Base-by-base conservation (phyloP, 2,329 filamentous ascomycete genomes). In the Aspergillus sp. region DNA sequence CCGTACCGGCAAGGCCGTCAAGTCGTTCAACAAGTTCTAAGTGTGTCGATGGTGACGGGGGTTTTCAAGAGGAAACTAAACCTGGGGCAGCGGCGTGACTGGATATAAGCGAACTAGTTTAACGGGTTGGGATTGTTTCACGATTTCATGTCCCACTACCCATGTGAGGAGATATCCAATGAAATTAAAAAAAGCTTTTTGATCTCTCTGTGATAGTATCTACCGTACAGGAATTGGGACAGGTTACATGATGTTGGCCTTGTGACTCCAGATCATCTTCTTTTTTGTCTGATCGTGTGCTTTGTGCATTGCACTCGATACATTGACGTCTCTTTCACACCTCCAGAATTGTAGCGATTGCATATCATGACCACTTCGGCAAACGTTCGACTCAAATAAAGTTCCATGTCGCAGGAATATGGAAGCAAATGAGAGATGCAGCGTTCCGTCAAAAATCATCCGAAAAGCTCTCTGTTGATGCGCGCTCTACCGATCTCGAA, bases 11-110 rank as follows among this genome's bases (percentile, higher is more conserved):
- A 97, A 97, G 88, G 81, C 86, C 71, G 91, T 97, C 79, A 99
- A 99, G 91, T 80, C 87, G 78, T 99, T 99, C 87, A 84, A 79
- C 84, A 99, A 99, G 86, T 99, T 99, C 85, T 99, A 96, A 87
- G 70, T 63, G 67, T 57, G 56, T 64, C 59, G 62, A 57, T 54
- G 60, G 62, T 54, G 64, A 58, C 57, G 55, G 55, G 62, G 64
- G 63, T 66, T 63, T 61, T 69, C 59, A 60, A 62, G 56, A 58
- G 63, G 60, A 60, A 61, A 58, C 56, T 59, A 52, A 62, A 66
- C 62, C 66, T 68, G 66, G 65, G 68, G 62, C 63, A 69, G 62
- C 64, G 68, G 65, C 67, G 68, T 67, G 63, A 68, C 59, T 70
- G 67, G 69, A 69, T 68, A 70, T 66, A 64, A 60, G 61, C 61